Percentiles rank a stretch among this genome's conserved stretches.
These are phyloP conservation scores for Nicotiana attenuata DNA, from an alignment of 257 asterid genomes.

Conservation along the genomic window DNA sequence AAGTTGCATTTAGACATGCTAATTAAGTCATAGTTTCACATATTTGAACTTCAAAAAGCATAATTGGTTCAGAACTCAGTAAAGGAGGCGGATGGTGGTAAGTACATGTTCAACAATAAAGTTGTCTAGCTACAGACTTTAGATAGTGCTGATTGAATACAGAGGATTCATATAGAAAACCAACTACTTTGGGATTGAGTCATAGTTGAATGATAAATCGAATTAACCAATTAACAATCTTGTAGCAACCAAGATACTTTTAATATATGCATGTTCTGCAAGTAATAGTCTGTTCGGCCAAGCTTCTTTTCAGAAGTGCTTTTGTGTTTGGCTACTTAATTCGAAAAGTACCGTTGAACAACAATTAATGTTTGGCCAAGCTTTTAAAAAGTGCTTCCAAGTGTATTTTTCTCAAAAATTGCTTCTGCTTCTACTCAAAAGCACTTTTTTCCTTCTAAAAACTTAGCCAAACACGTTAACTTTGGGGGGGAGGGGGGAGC, in stretches of 20 bases:
- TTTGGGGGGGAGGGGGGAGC: too few species aligned
- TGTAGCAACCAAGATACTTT: neutral
- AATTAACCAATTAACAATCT: neutral
- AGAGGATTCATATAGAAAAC: neutral
- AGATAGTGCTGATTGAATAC: neutral
- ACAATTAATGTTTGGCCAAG: too few species aligned
- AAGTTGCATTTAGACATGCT: neutral
- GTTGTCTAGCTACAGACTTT: neutral
- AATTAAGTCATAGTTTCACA: neutral
- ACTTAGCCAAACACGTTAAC: too few species aligned
- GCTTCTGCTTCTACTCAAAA: too few species aligned
- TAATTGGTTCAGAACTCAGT: neutral
- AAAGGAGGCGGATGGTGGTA: neutral
- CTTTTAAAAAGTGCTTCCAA: too few species aligned
- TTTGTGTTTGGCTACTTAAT: too few species aligned
- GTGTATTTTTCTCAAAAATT: too few species aligned
- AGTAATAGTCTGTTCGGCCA: neutral
- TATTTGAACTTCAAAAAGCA: neutral
- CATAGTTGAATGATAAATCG: neutral
- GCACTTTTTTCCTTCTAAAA: too few species aligned
- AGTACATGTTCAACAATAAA: neutral
- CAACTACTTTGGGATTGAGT: neutral
- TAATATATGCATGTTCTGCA: neutral
- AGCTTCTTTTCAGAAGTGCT: too few species aligned
- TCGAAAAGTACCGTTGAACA: too few species aligned